phyloP scores from a whole-genome alignment of 441 rosid genomes.

The Arabidopsis hybrid region DNA sequence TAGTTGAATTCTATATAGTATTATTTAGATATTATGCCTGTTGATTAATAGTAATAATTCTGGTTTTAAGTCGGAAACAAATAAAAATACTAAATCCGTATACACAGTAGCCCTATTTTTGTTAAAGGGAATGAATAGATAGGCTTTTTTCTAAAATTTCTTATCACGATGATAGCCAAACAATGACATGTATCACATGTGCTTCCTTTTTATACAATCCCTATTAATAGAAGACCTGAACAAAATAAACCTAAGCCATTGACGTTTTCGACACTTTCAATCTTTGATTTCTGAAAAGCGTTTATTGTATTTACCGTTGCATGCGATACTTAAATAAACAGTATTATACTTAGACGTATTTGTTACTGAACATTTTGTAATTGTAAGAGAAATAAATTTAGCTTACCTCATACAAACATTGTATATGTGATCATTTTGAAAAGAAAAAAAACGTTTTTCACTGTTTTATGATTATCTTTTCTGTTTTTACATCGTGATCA shows the following conservation, averaged over 20 bases:
- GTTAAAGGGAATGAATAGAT: conserved; percentile 3
- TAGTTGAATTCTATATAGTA: background rate
- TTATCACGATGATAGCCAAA: conserved; percentile 35
- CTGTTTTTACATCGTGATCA: background rate
- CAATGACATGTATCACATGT: conserved; percentile 46
- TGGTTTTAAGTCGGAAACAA: background rate
- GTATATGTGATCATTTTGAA: background rate
- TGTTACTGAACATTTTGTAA: too few species aligned
- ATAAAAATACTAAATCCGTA: conserved; percentile 23
- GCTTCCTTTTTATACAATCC: conserved; percentile 34
- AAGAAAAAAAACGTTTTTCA: too few species aligned
- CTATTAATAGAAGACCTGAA: conserved; percentile 14
- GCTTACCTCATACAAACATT: too few species aligned
- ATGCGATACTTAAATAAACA: too few species aligned
- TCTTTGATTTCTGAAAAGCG: conserved; percentile 17
- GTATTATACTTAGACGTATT: too few species aligned
- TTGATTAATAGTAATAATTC: background rate
- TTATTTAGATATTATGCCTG: background rate
- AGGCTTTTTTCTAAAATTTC: conserved; percentile 8
- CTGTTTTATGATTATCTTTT: background rate
- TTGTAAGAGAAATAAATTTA: too few species aligned
- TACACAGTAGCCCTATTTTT: conserved; percentile 12
- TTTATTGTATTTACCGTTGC: background rate
- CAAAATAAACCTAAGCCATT: conserved; percentile 19
- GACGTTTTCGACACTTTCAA: conserved; percentile 28